A percentile compares a stretch with the other conserved stretches of the same genome.
Conservation (phyloP, 2,329 filamentous ascomycete genomes). For the Paracamarosporium sp. region DNA sequence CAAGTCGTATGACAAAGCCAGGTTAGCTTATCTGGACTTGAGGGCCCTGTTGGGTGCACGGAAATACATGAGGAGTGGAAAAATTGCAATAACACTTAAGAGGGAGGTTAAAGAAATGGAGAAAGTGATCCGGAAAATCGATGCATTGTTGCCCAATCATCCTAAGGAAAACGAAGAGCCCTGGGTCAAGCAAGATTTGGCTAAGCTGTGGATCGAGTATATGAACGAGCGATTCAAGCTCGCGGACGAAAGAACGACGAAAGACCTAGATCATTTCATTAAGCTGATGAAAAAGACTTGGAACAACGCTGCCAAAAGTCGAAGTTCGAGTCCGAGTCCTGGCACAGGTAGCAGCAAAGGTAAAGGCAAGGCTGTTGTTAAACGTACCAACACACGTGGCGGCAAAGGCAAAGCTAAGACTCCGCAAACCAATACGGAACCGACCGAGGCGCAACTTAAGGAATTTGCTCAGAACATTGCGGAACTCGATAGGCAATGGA, state of each 20-base stretch:
- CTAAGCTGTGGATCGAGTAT: not conserved
- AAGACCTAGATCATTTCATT: not conserved
- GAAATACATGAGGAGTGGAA: not conserved
- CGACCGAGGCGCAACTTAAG: not conserved
- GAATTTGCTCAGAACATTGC: not conserved
- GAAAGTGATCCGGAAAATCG: not conserved
- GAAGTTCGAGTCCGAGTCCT: not conserved
- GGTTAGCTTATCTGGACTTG: not conserved
- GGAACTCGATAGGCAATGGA: not conserved
- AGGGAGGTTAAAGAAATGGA: not conserved
- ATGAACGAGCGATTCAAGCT: conserved; percentile 1
- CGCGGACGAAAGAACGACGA: not conserved
- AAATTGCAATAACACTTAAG: not conserved
- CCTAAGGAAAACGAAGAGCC: not conserved
- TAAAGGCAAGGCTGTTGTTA: not conserved
- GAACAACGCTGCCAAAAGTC: not conserved
- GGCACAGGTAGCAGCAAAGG: not conserved
- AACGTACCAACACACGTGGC: not conserved
- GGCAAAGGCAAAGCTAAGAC: not conserved
- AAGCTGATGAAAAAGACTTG: not conserved
- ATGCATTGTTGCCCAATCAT: not conserved
- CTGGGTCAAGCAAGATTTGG: not conserved
- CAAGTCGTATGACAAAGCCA: not conserved
- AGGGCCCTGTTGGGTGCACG: not conserved
- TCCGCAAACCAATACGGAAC: not conserved